Evolutionary conservation across 257 asterid genomes (phyloP).

Genomic region (Solanum raphanifolium): DNA sequence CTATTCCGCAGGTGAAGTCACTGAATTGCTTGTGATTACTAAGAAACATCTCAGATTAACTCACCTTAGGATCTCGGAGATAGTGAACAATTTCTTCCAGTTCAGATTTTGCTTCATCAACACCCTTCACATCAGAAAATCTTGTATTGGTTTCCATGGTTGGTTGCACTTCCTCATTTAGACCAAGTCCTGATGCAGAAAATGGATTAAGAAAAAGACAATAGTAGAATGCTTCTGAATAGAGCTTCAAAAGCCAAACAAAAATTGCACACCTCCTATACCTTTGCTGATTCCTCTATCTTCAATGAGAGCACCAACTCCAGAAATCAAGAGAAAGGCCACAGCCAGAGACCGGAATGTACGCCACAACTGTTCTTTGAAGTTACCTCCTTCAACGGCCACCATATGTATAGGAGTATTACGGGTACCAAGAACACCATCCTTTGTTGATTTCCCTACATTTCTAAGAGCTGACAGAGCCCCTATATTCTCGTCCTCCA

Average conservation of each 20-base stretch:
- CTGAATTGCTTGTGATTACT: background rate
- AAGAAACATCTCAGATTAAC: background rate
- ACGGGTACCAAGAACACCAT: constrained; percentile 73
- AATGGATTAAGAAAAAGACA: background rate
- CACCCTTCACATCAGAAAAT: constrained; percentile 92
- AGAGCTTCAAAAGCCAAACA: background rate
- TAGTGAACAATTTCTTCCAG: constrained; percentile 96
- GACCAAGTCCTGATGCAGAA: constrained; percentile 56
- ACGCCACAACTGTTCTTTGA: constrained; percentile 90
- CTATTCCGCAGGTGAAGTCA: background rate
- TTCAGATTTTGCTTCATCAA: constrained; percentile 92
- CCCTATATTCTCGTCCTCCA: constrained; percentile 46
- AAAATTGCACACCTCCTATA: constrained; percentile 8
- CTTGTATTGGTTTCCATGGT: constrained; percentile 72
- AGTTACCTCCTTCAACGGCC: constrained; percentile 70
- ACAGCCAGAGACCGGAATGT: constrained; percentile 72
- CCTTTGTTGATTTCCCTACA: constrained; percentile 61
- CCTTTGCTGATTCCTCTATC: constrained; percentile 90
- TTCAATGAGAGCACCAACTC: constrained; percentile 79
- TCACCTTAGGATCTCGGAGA: constrained; percentile 96
- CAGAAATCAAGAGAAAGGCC: constrained; percentile 72
- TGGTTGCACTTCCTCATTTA: constrained; percentile 88
- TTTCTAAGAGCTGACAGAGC: constrained; percentile 63
- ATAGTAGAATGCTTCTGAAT: background rate
- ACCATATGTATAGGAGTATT: constrained; percentile 92